Conservation (phyloP, 2,329 filamentous ascomycete species). For the Aspergillus intermedius region DNA sequence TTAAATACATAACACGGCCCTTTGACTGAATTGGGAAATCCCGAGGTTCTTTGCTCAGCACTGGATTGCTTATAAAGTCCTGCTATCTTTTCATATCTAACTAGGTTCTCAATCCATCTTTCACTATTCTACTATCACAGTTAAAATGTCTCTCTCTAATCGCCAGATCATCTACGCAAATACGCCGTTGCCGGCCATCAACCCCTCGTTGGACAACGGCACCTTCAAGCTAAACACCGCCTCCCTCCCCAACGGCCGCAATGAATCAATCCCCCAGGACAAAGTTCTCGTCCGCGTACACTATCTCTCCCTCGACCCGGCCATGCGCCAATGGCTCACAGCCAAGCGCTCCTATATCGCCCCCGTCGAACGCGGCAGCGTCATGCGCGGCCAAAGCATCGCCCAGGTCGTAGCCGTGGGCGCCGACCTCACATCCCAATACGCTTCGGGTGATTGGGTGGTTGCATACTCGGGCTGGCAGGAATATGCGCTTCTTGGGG, state of each 20-base stretch:
- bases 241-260: constrained; percentile 8
- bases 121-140: no score
- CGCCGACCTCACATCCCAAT: constrained; percentile 29
- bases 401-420: constrained; percentile 55
- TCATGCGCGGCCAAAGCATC: constrained; percentile 60
- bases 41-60: no score
- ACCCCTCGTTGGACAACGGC: constrained; percentile 28
- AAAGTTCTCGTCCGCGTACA: constrained; percentile 55
- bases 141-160: constrained; percentile 22
- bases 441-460: constrained; percentile 43
- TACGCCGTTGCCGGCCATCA: constrained; percentile 27
- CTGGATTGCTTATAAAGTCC: no score
- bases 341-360: constrained; percentile 58
- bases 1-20: no score
- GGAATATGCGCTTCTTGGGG: constrained; percentile 55
- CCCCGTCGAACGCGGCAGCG: constrained; percentile 60
- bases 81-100: no score
- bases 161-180: constrained; percentile 33
- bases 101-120: no score
- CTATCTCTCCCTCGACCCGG: constrained; percentile 65
- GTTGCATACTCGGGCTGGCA: constrained; percentile 56
- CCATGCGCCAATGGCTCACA: constrained; percentile 68
- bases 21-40: no score
- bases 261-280: constrained; percentile 38
- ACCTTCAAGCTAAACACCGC: constrained; percentile 30